phyloP scores from a whole-genome alignment of 139 green algal species.

The Closterium sp. region DNA sequence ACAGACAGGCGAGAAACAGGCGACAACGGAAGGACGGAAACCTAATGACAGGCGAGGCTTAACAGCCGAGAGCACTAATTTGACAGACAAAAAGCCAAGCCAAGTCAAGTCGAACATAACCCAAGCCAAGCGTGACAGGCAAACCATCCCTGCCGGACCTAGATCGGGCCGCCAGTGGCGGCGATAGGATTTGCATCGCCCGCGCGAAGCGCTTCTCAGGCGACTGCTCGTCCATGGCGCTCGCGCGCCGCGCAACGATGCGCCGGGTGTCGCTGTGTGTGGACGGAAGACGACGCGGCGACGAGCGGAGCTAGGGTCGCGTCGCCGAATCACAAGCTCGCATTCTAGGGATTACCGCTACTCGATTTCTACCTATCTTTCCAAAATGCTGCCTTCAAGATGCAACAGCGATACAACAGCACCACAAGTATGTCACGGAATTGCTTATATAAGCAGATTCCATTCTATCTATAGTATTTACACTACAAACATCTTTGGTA shows the following conservation, averaged over 20 bases:
- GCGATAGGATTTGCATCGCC: neutral
- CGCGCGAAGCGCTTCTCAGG: neutral
- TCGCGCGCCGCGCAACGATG: neutral
- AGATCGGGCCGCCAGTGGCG: neutral
- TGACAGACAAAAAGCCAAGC: neutral
- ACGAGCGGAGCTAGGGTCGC: too few relatives aligned
- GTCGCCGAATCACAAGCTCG: too few relatives aligned
- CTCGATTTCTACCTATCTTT: too few relatives aligned
- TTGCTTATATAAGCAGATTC: too few relatives aligned
- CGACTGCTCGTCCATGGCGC: neutral
- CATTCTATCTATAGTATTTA: too few relatives aligned
- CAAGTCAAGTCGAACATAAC: neutral
- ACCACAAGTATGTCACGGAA: too few relatives aligned
- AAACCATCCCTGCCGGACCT: neutral
- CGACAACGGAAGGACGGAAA: neutral
- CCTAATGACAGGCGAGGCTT: neutral
- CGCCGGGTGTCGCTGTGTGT: too few relatives aligned
- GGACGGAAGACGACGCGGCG: too few relatives aligned
- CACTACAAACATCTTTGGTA: too few relatives aligned
- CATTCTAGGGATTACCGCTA: too few relatives aligned
- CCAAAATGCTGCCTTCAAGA: too few relatives aligned
- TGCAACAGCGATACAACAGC: too few relatives aligned
- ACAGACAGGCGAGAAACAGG: neutral
- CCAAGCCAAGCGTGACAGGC: neutral
- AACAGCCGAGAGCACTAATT: neutral